Conservation (phyloP, 371 early-diverging fungal species). For the Polyrhizophydium stewartii region DNA sequence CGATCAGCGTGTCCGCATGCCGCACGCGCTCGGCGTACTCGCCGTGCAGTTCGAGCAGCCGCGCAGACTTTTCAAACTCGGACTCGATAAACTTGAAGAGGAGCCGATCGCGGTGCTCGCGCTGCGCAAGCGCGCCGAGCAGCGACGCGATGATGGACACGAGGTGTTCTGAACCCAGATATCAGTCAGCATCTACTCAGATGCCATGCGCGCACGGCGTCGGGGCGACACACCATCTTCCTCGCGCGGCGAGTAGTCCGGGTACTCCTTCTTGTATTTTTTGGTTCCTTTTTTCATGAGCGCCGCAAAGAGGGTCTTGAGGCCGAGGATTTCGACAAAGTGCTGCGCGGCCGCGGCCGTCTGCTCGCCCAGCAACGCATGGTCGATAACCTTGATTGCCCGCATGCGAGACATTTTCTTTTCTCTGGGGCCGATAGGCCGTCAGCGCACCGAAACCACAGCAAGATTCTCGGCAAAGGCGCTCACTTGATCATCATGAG, state of each 20-base stretch:
- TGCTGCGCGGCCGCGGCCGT: not conserved
- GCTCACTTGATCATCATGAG: conserved; percentile 75
- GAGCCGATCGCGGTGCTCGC: conserved; percentile 63
- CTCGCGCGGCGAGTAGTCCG: conserved; percentile 49
- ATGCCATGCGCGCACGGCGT: not conserved
- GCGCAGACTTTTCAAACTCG: conserved; percentile 71
- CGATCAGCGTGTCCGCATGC: conserved; percentile 40
- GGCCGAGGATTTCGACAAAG: conserved; percentile 75
- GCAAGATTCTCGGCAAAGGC: not conserved
- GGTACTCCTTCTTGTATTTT: conserved; percentile 51
- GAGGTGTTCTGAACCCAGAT: conserved; percentile 58
- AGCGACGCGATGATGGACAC: conserved; percentile 77
- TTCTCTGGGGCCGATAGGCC: conserved; percentile 47
- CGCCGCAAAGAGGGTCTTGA: conserved; percentile 73
- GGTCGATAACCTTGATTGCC: conserved; percentile 83
- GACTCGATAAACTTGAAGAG: conserved; percentile 80
- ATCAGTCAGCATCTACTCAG: conserved; percentile 1
- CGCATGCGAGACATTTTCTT: conserved; percentile 72
- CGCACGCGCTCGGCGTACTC: conserved; percentile 60
- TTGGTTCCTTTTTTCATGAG: conserved; percentile 75
- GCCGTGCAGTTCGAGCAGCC: conserved; percentile 69
- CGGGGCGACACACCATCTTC: conserved; percentile 55
- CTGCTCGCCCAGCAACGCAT: conserved; percentile 54
- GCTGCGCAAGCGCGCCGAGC: conserved; percentile 30
- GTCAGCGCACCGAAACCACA: not conserved